Evolutionary conservation across 805 yeast genomes (phyloP).

Genomic region (Sugiyamaella marilandica): DNA sequence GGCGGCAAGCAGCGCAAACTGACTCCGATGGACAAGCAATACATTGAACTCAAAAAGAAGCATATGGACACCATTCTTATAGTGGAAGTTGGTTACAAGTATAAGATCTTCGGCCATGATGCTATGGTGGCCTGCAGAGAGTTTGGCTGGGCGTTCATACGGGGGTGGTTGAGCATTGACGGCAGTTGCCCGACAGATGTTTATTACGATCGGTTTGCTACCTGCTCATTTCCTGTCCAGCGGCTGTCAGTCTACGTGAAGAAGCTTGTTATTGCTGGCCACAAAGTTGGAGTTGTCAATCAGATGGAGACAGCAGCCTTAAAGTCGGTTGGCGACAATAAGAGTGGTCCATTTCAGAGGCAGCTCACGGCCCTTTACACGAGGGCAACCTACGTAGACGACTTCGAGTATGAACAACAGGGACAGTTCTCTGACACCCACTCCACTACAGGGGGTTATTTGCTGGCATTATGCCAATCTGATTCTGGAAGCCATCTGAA

Average conservation of each 20-base stretch:
- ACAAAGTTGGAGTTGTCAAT: slow-evolving; percentile 81
- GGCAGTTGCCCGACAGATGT: slow-evolving; percentile 43
- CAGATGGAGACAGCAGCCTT: slow-evolving; percentile 80
- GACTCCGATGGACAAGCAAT: slow-evolving; percentile 81
- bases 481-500: slow-evolving; percentile 11
- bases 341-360: slow-evolving; percentile 59
- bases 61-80: slow-evolving; percentile 69
- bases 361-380: slow-evolving; percentile 70
- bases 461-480: slow-evolving; percentile 21
- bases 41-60: slow-evolving; percentile 54
- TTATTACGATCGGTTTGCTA: slow-evolving; percentile 59
- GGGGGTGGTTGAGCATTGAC: slow-evolving; percentile 58
- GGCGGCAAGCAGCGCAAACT: slow-evolving; percentile 30
- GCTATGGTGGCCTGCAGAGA: slow-evolving; percentile 65
- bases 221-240: slow-evolving; percentile 78
- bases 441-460: slow-evolving; percentile 20
- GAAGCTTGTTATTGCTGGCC: slow-evolving; percentile 63
- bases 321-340: slow-evolving; percentile 50
- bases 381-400: slow-evolving; percentile 76
- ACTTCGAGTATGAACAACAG: slow-evolving; percentile 34
- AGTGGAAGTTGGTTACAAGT: slow-evolving; percentile 89
- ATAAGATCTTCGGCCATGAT: slow-evolving; percentile 79
- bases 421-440: neutral
- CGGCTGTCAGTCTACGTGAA: slow-evolving; percentile 72
- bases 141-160: slow-evolving; percentile 55